Evolutionary conservation across 176 grass and related monocot species (phyloP).

Genomic region (Avena eriantha): DNA sequence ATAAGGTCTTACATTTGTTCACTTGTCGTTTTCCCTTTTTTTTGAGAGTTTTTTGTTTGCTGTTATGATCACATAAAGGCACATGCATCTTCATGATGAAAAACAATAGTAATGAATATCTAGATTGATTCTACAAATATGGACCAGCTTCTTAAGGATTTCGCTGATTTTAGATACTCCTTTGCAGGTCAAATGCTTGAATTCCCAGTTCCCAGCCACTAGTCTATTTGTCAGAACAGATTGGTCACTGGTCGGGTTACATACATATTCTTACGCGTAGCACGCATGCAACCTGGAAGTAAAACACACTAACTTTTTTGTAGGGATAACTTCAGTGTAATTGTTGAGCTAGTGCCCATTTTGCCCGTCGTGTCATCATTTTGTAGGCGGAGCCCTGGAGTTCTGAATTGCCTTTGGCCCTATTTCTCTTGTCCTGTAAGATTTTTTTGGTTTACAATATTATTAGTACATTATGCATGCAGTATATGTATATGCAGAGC

Average conservation of each 20-base stretch:
- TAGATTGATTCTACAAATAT: constrained; percentile 8
- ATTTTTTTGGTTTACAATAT: neutral
- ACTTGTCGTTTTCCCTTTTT: neutral
- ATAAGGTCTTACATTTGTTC: constrained; percentile 37
- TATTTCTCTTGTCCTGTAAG: neutral
- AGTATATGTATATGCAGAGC: constrained; percentile 4
- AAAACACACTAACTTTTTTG: neutral
- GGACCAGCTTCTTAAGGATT: constrained; percentile 26
- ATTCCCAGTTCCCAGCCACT: neutral
- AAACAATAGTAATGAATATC: constrained; percentile 20
- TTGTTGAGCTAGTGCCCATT: constrained; percentile 28
- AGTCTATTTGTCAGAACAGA: constrained; percentile 3
- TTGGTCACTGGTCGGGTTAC: constrained; percentile 12
- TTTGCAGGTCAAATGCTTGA: constrained; percentile 44
- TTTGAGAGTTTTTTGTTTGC: neutral
- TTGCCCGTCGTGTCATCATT: constrained; percentile 13
- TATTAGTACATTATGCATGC: constrained; percentile 13
- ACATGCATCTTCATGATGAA: constrained; percentile 7
- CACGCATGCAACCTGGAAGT: constrained; percentile 25
- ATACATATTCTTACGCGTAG: constrained; percentile 10
- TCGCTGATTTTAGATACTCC: constrained; percentile 19
- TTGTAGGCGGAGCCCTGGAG: constrained; percentile 22
- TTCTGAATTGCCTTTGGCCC: constrained; percentile 1
- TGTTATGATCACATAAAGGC: constrained; percentile 3
- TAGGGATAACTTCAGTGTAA: constrained; percentile 8